Conservation (phyloP, 2,329 filamentous ascomycete genomes). For the Alternaria sp. region DNA sequence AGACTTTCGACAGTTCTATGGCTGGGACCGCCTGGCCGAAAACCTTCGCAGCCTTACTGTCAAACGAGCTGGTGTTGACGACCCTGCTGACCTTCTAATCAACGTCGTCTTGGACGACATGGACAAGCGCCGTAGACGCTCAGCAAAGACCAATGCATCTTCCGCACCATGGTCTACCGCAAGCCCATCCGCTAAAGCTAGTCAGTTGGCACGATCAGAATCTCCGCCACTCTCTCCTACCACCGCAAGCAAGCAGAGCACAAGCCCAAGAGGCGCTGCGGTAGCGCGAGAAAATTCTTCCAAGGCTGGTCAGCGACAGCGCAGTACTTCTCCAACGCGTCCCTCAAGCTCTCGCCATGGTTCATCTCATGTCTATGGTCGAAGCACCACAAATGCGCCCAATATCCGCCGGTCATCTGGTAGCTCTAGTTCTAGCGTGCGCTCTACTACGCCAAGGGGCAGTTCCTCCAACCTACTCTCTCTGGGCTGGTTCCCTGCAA, state of each 20-base stretch:
- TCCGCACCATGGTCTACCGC: slow-evolving; percentile 72
- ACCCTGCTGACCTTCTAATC: slow-evolving; percentile 87
- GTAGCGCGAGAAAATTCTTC: slow-evolving; percentile 67
- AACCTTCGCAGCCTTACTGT: slow-evolving; percentile 89
- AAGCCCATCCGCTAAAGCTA: slow-evolving; percentile 70
- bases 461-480: slow-evolving; percentile 81
- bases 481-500: slow-evolving; percentile 75
- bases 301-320: slow-evolving; percentile 58
- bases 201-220: slow-evolving; percentile 73
- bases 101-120: slow-evolving; percentile 96
- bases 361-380: slow-evolving; percentile 68
- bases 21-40: slow-evolving; percentile 93
- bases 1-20: slow-evolving; percentile 96
- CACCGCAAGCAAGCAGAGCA: slow-evolving; percentile 55
- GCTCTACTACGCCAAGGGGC: slow-evolving; percentile 64
- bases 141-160: slow-evolving; percentile 83
- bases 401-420: slow-evolving; percentile 89
- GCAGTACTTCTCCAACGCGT: slow-evolving; percentile 83
- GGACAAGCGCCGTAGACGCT: slow-evolving; percentile 87
- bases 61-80: slow-evolving; percentile 86
- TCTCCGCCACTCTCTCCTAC: slow-evolving; percentile 62
- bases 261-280: slow-evolving; percentile 58
- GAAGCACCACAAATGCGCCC: slow-evolving; percentile 60
- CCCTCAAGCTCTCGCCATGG: slow-evolving; percentile 78
- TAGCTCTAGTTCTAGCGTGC: slow-evolving; percentile 83